Base-by-base conservation (phyloP, 352 stramenopile genomes). In the Globisporangium yorkense region DNA sequence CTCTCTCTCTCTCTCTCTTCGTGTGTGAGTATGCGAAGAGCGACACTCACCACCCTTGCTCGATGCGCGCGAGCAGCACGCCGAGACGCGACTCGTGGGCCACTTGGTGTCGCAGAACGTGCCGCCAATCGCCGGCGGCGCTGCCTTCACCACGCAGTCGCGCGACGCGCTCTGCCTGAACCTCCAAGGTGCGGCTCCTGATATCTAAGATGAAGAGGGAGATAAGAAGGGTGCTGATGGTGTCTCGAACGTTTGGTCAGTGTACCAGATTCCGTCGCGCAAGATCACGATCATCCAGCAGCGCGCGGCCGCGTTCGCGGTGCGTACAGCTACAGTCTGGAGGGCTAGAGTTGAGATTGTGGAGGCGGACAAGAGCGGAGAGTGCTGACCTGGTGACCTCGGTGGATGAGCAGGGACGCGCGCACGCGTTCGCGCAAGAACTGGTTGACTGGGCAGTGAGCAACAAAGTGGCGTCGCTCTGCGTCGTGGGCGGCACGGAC, bases 261-360 rank as follows among this genome's bases (percentile, higher is more conserved):
- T 91, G 16, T 91, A 86, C 35, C 77, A 77, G 40, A 77, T 82
- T 58, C 68, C 70, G 43, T 68, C 74, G 47, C 79, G 70, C 50
- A 85, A 85, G 51, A 57, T 92, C 54, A 89, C 75, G 2, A 78
- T 91, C 50, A 70, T 94, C 54, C 84, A 94, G 62, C 84, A 94
- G 59, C 79, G 84, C 56, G 79, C 81, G 33, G 64, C 71, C 18
- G 62, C 77, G 33, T 67, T 87, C 15, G 39, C 65, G 52, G 79
- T 89, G 59, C 49, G 57, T 41, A n/a, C 44, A n/a, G 43, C 16
- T 21, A 13, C 24, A 27, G 24, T 27, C 24, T 27, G 24, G 24
- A 27, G 24, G 24, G 24, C 24, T 27, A 2, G 24, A 27, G 24
- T 27, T 27, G 24, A 27, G 24, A 27, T 27, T 27, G 24, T 27